Conservation (phyloP, 2,329 filamentous ascomycete genomes). For the Pyricularia sp. region DNA sequence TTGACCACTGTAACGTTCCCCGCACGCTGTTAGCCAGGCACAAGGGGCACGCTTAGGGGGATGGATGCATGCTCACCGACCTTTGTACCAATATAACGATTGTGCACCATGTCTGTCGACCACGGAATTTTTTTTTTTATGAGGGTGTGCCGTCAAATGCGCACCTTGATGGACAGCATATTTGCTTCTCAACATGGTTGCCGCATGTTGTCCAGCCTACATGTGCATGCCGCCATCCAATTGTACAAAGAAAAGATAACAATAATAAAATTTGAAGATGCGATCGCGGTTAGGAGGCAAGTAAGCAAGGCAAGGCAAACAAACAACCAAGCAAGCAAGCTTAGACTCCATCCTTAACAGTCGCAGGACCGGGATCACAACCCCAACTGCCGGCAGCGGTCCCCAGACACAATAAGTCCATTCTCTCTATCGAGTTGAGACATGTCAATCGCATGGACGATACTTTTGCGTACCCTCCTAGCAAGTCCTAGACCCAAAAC, state of each 20-base stretch:
- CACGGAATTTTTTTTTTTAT: neutral
- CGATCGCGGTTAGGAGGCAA: neutral
- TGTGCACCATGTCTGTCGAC: neutral
- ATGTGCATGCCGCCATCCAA: neutral
- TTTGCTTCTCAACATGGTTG: neutral
- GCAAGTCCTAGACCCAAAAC: neutral
- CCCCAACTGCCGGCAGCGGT: neutral
- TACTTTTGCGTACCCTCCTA: neutral
- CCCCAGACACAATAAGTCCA: neutral
- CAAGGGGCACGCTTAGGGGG: neutral
- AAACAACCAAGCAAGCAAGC: neutral
- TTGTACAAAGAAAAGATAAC: neutral
- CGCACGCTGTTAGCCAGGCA: neutral
- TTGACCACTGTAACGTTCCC: neutral
- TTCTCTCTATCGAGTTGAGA: neutral
- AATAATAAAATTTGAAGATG: no score
- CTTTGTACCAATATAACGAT: neutral
- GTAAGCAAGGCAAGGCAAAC: neutral
- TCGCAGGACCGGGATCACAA: neutral
- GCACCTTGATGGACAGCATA: neutral
- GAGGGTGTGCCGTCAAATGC: neutral
- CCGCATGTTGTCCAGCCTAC: neutral
- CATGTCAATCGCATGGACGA: neutral
- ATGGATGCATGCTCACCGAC: neutral
- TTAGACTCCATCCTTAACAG: neutral